Evolutionary conservation across 305 asterid genomes (phyloP).

Genomic region (Fraxinus velutina): DNA sequence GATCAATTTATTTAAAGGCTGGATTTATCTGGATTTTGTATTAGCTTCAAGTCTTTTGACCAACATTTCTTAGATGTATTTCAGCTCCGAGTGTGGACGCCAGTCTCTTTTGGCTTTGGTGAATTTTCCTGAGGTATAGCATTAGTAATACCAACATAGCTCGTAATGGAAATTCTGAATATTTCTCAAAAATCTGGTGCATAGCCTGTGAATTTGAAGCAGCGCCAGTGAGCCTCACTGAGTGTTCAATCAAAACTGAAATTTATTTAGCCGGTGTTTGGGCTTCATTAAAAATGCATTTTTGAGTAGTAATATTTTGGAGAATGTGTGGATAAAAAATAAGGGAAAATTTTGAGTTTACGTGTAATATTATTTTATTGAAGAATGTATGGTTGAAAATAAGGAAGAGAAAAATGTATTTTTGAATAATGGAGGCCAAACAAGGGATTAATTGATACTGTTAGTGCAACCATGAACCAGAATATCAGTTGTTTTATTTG

Average conservation of each 20-base stretch:
- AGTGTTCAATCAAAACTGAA: background rate
- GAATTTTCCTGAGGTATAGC: constrained; percentile 86
- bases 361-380: background rate
- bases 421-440: background rate
- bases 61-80: constrained; percentile 29
- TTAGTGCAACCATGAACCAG: background rate
- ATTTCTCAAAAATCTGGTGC: background rate
- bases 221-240: background rate
- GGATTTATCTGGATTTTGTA: constrained; percentile 6
- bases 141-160: background rate
- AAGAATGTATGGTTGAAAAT: background rate
- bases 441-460: background rate
- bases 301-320: background rate
- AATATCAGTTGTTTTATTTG: constrained; percentile 17
- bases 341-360: background rate
- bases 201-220: background rate
- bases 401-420: background rate
- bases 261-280: background rate
- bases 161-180: background rate
- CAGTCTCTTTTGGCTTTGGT: constrained; percentile 82
- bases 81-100: constrained; percentile 93
- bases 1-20: constrained; percentile 25
- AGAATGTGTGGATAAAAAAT: background rate
- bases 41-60: constrained; percentile 18
- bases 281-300: background rate